phyloP scores from a whole-genome alignment of 257 asterid species.

The Scutellaria baicalensis region DNA sequence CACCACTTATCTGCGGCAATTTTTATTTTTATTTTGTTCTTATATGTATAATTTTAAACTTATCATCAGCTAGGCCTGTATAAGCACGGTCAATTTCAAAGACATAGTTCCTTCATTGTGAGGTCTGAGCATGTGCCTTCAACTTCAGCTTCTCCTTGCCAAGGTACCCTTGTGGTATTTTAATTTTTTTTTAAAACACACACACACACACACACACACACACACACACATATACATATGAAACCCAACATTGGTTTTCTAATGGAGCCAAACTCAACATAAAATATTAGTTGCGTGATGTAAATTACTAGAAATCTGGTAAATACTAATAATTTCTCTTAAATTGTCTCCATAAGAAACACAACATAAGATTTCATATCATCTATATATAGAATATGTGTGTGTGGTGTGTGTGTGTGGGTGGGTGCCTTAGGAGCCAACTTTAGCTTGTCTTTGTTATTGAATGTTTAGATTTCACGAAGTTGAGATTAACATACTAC shows the following conservation, averaged over 20 bases:
- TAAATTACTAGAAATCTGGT: too few relatives aligned
- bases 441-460: not conserved
- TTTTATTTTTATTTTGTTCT: not conserved
- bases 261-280: too few relatives aligned
- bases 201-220: too few relatives aligned
- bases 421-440: not conserved
- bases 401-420: too few relatives aligned
- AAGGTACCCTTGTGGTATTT: constrained; percentile 19
- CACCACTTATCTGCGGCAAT: not conserved
- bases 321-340: too few relatives aligned
- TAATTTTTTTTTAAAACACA: too few relatives aligned
- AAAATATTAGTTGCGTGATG: too few relatives aligned
- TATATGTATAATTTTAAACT: constrained; percentile 10
- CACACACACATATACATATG: too few relatives aligned
- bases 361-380: too few relatives aligned
- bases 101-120: constrained; percentile 22
- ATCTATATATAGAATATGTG: too few relatives aligned
- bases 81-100: constrained; percentile 29
- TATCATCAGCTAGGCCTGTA: constrained; percentile 43
- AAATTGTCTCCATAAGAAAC: too few relatives aligned
- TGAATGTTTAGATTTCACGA: not conserved
- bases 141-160: constrained; percentile 32
- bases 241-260: too few relatives aligned
- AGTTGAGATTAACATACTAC: not conserved
- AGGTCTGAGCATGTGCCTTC: constrained; percentile 44